phyloP scores from a whole-genome alignment of 208 protist genomes.

The Trypanosoma rangeli region DNA sequence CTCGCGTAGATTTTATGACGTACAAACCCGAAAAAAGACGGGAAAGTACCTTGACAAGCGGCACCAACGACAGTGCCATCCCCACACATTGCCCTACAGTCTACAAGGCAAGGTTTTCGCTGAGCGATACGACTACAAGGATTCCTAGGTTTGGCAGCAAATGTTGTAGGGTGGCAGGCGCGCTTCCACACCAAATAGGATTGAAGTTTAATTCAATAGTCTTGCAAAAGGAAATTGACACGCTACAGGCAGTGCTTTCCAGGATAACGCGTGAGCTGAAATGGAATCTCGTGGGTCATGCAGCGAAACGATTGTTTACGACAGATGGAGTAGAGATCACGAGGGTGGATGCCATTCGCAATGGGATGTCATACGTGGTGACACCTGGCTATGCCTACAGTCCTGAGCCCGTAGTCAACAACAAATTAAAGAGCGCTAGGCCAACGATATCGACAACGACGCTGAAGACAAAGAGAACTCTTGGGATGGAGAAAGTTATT shows the following conservation, averaged over 20 bases:
- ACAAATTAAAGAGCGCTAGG: background rate
- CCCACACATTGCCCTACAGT: conserved; percentile 34
- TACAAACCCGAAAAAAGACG: background rate
- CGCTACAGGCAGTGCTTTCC: conserved; percentile 48
- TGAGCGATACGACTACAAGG: conserved; percentile 37
- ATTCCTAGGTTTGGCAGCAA: conserved; percentile 34
- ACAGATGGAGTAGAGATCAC: conserved; percentile 59
- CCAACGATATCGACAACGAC: background rate
- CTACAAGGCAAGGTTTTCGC: conserved; percentile 50
- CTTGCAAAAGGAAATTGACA: conserved; percentile 28
- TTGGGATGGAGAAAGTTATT: background rate
- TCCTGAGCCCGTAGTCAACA: conserved; percentile 6
- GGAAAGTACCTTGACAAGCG: background rate
- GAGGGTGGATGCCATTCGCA: conserved; percentile 32
- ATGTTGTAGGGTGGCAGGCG: conserved; percentile 6
- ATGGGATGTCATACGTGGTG: conserved; percentile 58
- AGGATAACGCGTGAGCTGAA: conserved; percentile 45
- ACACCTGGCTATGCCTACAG: conserved; percentile 47
- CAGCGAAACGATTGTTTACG: conserved; percentile 65
- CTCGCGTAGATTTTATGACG: conserved; percentile 35
- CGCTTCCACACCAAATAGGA: conserved; percentile 15
- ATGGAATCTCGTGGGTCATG: conserved; percentile 36
- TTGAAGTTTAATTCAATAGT: conserved; percentile 28
- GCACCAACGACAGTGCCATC: conserved; percentile 16
- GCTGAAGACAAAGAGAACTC: background rate